Conservation (phyloP, 2,329 filamentous ascomycete genomes). For the Nemania serpens region DNA sequence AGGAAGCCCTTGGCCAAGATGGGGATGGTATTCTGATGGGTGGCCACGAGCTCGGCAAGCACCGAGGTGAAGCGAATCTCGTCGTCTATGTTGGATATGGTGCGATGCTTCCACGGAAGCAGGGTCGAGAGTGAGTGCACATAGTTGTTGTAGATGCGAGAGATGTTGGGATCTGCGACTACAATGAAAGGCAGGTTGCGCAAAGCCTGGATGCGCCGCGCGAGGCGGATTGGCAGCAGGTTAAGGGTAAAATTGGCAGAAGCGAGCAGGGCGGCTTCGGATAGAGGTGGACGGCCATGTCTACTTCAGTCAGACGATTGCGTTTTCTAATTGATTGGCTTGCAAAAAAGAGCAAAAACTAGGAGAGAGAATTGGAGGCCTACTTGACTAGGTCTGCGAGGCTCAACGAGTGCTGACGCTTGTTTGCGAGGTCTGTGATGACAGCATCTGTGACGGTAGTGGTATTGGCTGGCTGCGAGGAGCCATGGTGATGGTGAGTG, state of each 20-base stretch:
- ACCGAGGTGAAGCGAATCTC: constrained; percentile 91
- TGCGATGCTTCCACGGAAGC: constrained; percentile 74
- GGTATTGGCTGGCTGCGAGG: constrained; percentile 50
- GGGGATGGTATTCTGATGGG: constrained; percentile 92
- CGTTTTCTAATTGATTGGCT: not conserved
- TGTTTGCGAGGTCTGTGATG: constrained; percentile 76
- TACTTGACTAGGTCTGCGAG: constrained; percentile 89
- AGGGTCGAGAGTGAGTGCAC: constrained; percentile 89
- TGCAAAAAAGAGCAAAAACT: not conserved
- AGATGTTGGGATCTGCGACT: constrained; percentile 95
- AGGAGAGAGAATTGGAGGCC: constrained; percentile 34
- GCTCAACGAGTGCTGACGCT: constrained; percentile 79
- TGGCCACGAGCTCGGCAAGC: constrained; percentile 92
- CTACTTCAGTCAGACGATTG: constrained; percentile 43
- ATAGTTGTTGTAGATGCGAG: constrained; percentile 95
- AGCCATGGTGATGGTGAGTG: constrained; percentile 36
- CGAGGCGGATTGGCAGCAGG: constrained; percentile 87
- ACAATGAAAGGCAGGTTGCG: constrained; percentile 96
- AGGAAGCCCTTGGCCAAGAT: constrained; percentile 90
- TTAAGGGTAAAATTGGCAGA: constrained; percentile 96
- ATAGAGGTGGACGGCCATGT: constrained; percentile 82
- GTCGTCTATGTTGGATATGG: constrained; percentile 78
- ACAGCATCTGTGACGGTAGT: constrained; percentile 71
- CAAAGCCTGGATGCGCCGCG: constrained; percentile 89
- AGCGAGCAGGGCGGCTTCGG: constrained; percentile 76